Evolutionary conservation across 345 rosid species (phyloP), one percentile per base, ranked within the genome.

Genomic region (Acer yangbiense): DNA sequence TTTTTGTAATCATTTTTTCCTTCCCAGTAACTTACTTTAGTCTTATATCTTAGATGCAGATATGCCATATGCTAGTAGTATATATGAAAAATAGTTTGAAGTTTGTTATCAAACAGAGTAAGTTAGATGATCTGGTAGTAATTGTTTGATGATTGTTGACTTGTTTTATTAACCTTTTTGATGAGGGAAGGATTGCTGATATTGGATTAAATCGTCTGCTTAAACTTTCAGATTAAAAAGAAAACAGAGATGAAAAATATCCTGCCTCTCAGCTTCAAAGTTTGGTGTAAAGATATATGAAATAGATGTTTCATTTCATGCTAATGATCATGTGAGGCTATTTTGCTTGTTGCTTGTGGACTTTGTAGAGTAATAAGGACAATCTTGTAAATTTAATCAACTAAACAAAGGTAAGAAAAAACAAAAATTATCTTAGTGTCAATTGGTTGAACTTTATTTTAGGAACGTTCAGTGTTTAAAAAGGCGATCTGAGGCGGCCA

Each of bases 351-450:
- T 55, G n/a, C 58, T 71, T 35, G 29, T 54, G 50, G 32, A 35
- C 29, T 0, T 55, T 21, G 12, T 58, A n/a, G 54, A 21, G 52
- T n/a, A 72, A 11, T 39, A 20, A 72, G 35, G 65, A 43, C 4
- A 72, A 57, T 72, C 35, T 58, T 12, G 48, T 20, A 57, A 57
- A 72, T 72, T 72, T 35, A 39, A 72, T 41, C 75, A 35, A 20
- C 75, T 6, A n/a, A 71, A 12, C 64, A 39, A 6, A 35, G 50
- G 8, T 16, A 18, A 72, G 9, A 60, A 58, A 6, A 72, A 72
- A 55, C 1, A 35, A 20, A 0, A 32, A 58, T 57, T 25, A 13
- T 50, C 32, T 50, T 25, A 7, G 12, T 39, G 57, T 29, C 0
- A 2, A 23, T 7, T 58, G 65, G 32, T 62, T 39, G 44, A 46